Evolutionary conservation across 1,284 basidiomycete genomes (phyloP).

Genomic region (Agroathelia rolfsii): DNA sequence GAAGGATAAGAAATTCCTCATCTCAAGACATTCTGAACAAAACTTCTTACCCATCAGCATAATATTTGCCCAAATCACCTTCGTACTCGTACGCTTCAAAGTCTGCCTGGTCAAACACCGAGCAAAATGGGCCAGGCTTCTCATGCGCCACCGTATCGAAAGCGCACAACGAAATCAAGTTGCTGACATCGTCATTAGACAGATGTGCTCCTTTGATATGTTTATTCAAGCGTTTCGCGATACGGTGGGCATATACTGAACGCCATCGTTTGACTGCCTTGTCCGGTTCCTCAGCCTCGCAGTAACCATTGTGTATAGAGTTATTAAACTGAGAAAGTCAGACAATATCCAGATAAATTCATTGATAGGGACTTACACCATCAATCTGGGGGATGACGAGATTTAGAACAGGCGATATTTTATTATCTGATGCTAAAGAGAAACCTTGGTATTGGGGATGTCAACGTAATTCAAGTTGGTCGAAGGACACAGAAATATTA

Average conservation of each 20-base stretch:
- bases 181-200: conserved; percentile 42
- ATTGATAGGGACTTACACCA: no score
- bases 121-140: conserved; percentile 59
- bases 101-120: conserved; percentile 47
- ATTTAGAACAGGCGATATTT: no score
- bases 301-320: conserved; percentile 62
- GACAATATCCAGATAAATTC: no score
- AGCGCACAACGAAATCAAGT: conserved; percentile 65
- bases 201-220: conserved; percentile 56
- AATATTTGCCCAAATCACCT: conserved; percentile 71
- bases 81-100: conserved; percentile 62
- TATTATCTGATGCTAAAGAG: no score
- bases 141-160: conserved; percentile 59
- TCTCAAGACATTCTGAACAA: no score
- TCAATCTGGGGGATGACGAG: no score
- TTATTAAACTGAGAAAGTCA: no score
- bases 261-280: conserved; percentile 43
- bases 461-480: no score
- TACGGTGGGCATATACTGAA: conserved; percentile 40
- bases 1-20: conserved; percentile 4
- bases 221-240: conserved; percentile 51
- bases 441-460: no score
- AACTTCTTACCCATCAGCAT: conserved; percentile 62
- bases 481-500: no score
- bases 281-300: conserved; percentile 40